Base-by-base conservation (phyloP, 2,329 filamentous ascomycete species). In the Cytospora paraplurivora region DNA sequence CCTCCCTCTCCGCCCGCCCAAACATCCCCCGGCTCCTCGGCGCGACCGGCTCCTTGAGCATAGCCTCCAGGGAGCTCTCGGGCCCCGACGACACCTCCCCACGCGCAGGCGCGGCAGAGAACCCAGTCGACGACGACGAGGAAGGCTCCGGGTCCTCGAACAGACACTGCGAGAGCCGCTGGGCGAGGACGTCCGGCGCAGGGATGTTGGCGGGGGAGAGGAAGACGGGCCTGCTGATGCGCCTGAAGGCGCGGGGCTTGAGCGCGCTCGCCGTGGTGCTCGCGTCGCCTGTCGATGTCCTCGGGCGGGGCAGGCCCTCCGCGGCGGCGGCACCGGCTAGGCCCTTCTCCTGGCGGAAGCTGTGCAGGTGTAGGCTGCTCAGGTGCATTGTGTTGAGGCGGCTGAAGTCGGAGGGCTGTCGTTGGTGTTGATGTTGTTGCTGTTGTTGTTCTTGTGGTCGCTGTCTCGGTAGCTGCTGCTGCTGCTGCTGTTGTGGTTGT, bases 201-300 rank as follows among this genome's bases (percentile, higher is more conserved):
- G 60, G 37, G 35, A 52, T 56, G 53, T 61, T 56, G 38, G 34
- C 47, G 35, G 64, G 64, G 12, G 64, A 64, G 8, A 66, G 50
- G 62, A 66, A 66, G 10, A 51, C 49, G n/a, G 64, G 64, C 57
- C 64, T 63, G 55, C 64, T 66, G 56, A 66, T 64, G 38, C 64
- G 61, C 33, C 64, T 37, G 61, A 66, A 66, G 4, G 55, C 55
- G 55, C 63, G 63, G 1, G 59, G 63, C 55, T 58, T 62, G 63
- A 62, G 59, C 12, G 59, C 13, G 51, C 49, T 47, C 8, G 56
- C 60, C 8, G 35, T 52, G 15, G 63, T n/a, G 21, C 37, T 49
- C 12, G 57, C 44, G 33, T 53, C 51, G 53, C 64, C 64, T 5
- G 62, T 64, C 13, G 64, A 60, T 1, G 64, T 66, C 38, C 47